Conservation (phyloP, 805 yeast genomes). For the Limtongozyma cylindracea region DNA sequence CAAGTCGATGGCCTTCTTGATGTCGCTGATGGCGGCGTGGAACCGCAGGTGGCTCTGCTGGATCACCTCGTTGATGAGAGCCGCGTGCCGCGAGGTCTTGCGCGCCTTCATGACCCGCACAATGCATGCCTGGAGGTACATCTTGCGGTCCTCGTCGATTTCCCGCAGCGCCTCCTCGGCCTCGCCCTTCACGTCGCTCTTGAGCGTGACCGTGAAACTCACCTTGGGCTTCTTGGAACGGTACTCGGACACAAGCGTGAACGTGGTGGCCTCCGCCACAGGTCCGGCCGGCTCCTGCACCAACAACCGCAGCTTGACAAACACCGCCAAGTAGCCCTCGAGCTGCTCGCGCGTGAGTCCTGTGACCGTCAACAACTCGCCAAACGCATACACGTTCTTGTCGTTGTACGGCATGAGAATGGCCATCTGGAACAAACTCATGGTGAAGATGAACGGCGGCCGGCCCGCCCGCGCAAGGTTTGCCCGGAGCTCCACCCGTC, state of each 20-base stretch:
- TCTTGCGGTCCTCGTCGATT: constrained; percentile 66
- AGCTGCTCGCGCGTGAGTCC: constrained; percentile 40
- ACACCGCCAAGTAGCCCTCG: constrained; percentile 55
- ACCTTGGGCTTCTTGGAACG: constrained; percentile 66
- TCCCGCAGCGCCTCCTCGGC: constrained; percentile 54
- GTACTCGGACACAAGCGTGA: constrained; percentile 57
- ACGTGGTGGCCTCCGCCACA: constrained; percentile 19
- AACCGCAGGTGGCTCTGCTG: constrained; percentile 68
- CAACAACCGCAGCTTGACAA: constrained; percentile 55
- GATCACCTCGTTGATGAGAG: constrained; percentile 66
- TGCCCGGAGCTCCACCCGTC: constrained; percentile 79
- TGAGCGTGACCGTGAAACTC: constrained; percentile 41
- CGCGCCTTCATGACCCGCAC: constrained; percentile 94
- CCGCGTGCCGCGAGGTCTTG: constrained; percentile 52
- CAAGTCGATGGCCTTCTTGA: constrained; percentile 65
- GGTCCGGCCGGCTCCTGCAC: constrained; percentile 38
- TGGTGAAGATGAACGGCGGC: constrained; percentile 60
- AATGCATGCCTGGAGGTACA: constrained; percentile 75
- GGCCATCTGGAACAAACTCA: constrained; percentile 70
- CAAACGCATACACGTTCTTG: constrained; percentile 27
- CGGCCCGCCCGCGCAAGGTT: constrained; percentile 60
- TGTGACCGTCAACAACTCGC: constrained; percentile 38
- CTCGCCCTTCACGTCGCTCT: constrained; percentile 40
- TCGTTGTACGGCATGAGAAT: constrained; percentile 69
- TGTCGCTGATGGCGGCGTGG: constrained; percentile 64